These are phyloP conservation scores for Gynandropsis gynandra DNA, from an alignment of 345 rosid species.

Conservation along the genomic window DNA sequence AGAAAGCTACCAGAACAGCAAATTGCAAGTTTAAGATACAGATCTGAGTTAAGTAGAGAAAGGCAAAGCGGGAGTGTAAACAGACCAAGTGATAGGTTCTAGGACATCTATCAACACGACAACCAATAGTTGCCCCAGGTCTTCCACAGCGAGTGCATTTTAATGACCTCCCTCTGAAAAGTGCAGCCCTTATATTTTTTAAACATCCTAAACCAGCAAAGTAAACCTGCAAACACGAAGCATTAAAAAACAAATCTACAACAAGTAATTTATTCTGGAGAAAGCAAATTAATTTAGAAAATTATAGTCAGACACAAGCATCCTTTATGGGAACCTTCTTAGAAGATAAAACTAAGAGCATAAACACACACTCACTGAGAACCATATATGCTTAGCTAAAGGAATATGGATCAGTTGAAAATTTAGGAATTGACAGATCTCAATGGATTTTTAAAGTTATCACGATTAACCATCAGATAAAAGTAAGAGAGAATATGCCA, in stretches of 20 bases:
- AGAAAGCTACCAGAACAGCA: conserved; percentile 22
- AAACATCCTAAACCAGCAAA: conserved; percentile 97
- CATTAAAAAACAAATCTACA: conserved; percentile 16
- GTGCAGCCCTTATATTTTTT: conserved; percentile 93
- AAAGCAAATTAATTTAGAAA: conserved; percentile 3
- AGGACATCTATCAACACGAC: conserved; percentile 97
- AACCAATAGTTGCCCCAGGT: conserved; percentile 98
- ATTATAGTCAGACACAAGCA: too few relatives aligned
- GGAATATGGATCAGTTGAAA: conserved; percentile 1
- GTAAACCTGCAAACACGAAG: conserved; percentile 58
- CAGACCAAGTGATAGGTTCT: conserved; percentile 95
- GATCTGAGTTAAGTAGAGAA: conserved; percentile 12
- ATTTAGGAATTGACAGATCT: background rate
- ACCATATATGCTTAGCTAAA: conserved; percentile 14
- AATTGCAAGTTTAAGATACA: conserved; percentile 11
- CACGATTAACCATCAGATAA: background rate
- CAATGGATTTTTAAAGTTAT: background rate
- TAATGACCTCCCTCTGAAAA: conserved; percentile 85
- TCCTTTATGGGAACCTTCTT: too few relatives aligned
- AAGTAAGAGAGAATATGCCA: conserved; percentile 6
- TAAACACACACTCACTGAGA: background rate
- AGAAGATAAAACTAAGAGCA: conserved; percentile 13
- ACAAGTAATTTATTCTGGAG: conserved; percentile 1
- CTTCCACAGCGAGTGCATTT: conserved; percentile 96
- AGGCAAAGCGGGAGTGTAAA: conserved; percentile 20